These are phyloP conservation scores for Lipomyces spencermartinsiae DNA, from an alignment of 805 yeast genomes.

Conservation along the genomic window DNA sequence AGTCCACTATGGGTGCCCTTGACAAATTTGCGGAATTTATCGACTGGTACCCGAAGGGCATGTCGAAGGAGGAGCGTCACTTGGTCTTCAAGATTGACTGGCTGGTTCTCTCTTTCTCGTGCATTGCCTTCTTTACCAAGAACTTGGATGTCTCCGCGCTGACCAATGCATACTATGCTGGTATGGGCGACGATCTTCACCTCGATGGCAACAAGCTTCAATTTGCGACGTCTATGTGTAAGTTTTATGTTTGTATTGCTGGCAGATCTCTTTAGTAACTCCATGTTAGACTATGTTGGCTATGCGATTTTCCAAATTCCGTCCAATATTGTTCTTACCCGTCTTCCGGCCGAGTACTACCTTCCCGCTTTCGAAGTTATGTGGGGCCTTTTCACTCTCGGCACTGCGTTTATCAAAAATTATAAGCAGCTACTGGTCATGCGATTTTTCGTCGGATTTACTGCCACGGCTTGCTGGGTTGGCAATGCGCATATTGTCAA, in stretches of 20 bases:
- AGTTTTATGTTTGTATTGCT: slow-evolving; percentile 42
- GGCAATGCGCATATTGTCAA: slow-evolving; percentile 51
- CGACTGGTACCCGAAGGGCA: slow-evolving; percentile 33
- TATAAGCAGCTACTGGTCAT: slow-evolving; percentile 46
- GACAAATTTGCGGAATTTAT: slow-evolving; percentile 23
- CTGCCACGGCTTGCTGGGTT: slow-evolving; percentile 55
- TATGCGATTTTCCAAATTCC: slow-evolving; percentile 51
- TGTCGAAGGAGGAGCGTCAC: slow-evolving; percentile 54
- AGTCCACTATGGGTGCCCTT: background rate
- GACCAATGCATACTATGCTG: slow-evolving; percentile 71
- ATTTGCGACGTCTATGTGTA: slow-evolving; percentile 53
- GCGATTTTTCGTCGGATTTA: slow-evolving; percentile 51
- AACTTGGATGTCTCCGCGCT: slow-evolving; percentile 67
- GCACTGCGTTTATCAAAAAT: slow-evolving; percentile 44
- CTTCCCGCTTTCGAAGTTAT: slow-evolving; percentile 49
- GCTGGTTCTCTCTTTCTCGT: slow-evolving; percentile 59
- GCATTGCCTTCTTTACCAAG: slow-evolving; percentile 71
- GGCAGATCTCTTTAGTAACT: background rate
- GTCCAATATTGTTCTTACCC: slow-evolving; percentile 47
- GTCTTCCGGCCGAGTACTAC: slow-evolving; percentile 44
- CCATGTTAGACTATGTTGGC: slow-evolving; percentile 39
- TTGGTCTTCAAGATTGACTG: slow-evolving; percentile 62
- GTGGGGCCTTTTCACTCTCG: slow-evolving; percentile 49
- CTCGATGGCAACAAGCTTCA: slow-evolving; percentile 69
- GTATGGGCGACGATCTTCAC: slow-evolving; percentile 60